Base-by-base conservation (phyloP, 352 stramenopile genomes). In the Globisporangium emineosum region DNA sequence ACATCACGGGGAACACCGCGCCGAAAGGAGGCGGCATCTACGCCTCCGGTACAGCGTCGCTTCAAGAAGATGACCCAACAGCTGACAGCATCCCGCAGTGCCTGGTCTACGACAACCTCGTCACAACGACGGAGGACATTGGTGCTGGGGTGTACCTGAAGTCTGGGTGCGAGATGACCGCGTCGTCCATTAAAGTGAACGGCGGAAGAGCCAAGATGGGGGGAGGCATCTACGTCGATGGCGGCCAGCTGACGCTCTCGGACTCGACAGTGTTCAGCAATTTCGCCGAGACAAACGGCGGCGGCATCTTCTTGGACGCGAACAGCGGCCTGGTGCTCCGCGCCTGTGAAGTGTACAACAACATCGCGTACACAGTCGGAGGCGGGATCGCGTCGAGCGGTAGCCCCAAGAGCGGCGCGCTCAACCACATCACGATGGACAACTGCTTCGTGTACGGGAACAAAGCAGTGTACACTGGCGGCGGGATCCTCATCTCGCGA, bases 121-220 rank as follows among this genome's bases (percentile, higher is more conserved):
- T 68, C 10, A 58, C 12, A 0, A 55, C 5, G 12, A 25, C 40
- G 1, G 52, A 52, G 51, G 70, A 67, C 1, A 40, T 59, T 23
- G 75, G 73, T 6, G 68, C 70, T n/a, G 62, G 63, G 0, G 37
- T 83, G 17, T 83, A 72, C 17, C 37, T 77, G 6, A 60, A 57
- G 3, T 2, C 49, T 5, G 33, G 62, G 5, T 72, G 73, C 33
- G 47, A 42, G n/a, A 23, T 72, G 9, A 32, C 71, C 9, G 66
- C 50, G 0, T 65, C 54, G 29, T 61, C 55, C 13, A 17, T 80
- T 21, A 37, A 45, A 8, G 25, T 83, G 2, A 42, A 43, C 0
- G 51, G 67, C 13, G 68, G 73, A 2, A 52, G 2, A 19, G 73
- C 68, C 5, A 52, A 35, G 33, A 53, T 43, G 3, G 73, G 75